A percentile compares a stretch with the other conserved stretches of the same genome.
Conservation (phyloP, 2,329 filamentous ascomycete genomes). For the Curvularia eragrostidis region DNA sequence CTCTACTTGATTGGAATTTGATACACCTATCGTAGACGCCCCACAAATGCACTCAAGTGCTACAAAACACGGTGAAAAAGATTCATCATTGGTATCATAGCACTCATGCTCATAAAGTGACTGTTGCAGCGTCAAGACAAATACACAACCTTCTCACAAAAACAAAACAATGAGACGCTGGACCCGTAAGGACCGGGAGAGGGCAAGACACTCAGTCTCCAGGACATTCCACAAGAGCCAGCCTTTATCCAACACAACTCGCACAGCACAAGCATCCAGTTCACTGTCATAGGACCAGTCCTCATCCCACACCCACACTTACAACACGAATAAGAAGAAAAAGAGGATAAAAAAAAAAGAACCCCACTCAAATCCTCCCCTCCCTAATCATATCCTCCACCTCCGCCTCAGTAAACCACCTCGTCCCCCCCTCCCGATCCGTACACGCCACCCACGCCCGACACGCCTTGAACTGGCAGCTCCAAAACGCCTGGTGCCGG, state of each 20-base stretch:
- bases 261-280: too few species aligned
- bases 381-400: neutral
- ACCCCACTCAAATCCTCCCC: neutral
- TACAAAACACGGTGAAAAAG: too few species aligned
- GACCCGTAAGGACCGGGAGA: too few species aligned
- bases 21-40: too few species aligned
- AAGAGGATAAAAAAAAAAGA: neutral
- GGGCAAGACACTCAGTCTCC: neutral
- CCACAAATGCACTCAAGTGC: too few species aligned
- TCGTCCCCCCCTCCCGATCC: neutral
- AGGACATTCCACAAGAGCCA: neutral
- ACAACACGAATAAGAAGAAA: neutral
- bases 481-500: slow-evolving; percentile 6
- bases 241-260: neutral
- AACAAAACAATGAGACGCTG: neutral
- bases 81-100: neutral
- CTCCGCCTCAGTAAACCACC: neutral
- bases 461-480: slow-evolving; percentile 12
- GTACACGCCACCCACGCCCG: neutral
- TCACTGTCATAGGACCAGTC: too few species aligned
- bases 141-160: neutral
- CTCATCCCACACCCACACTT: too few species aligned
- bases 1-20: too few species aligned
- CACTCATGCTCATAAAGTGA: neutral
- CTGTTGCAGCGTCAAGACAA: neutral